Conservation (phyloP, 2,329 filamentous ascomycete species). For the Cadophora sp. region DNA sequence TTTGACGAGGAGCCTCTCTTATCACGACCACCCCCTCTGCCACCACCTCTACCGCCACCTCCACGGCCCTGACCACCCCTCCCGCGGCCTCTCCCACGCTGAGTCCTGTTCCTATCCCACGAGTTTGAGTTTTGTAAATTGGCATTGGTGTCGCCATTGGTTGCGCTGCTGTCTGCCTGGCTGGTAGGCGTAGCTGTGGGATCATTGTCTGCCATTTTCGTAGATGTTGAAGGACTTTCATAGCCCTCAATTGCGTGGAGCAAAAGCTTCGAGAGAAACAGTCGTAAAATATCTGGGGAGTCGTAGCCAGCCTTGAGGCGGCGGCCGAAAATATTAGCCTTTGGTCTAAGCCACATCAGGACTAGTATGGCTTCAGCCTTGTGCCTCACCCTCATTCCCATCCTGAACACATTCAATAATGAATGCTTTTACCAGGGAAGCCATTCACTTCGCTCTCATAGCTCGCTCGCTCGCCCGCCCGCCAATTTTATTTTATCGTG, state of each 20-base stretch:
- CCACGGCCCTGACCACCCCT: constrained; percentile 23
- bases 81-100: constrained; percentile 33
- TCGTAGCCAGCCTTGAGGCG: constrained; percentile 17
- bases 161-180: constrained; percentile 2
- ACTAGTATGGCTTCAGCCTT: constrained; percentile 20
- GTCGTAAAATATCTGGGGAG: neutral
- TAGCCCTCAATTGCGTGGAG: constrained; percentile 28
- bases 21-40: constrained; percentile 33
- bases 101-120: constrained; percentile 26
- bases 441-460: constrained; percentile 2
- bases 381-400: neutral
- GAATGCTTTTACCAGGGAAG: neutral
- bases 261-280: neutral
- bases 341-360: neutral
- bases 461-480: no score
- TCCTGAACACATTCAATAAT: neutral
- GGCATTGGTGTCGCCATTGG: constrained; percentile 28
- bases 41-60: constrained; percentile 38
- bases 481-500: neutral
- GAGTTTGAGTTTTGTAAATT: constrained; percentile 23
- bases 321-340: neutral
- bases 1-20: constrained; percentile 28
- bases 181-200: constrained; percentile 25
- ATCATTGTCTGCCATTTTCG: constrained; percentile 40
- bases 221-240: constrained; percentile 35